These are phyloP conservation scores for Eutrema japonicum DNA, from an alignment of 345 rosid genomes.

Conservation along the genomic window DNA sequence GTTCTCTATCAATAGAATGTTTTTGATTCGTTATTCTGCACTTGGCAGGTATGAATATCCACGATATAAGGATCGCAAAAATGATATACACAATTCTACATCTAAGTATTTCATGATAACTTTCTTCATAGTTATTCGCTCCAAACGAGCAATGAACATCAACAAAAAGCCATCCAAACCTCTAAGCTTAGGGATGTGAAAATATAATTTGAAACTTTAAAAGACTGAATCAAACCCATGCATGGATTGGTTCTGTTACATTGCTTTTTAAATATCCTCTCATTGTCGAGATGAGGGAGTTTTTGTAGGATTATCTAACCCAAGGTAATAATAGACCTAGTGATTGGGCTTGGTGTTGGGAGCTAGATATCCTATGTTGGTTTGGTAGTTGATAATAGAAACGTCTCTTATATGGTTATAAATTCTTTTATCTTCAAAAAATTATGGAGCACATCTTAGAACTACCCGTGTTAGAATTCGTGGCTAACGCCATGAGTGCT, in stretches of 20 bases:
- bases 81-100: conserved; percentile 6
- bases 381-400: background rate
- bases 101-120: background rate
- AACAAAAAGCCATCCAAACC: background rate
- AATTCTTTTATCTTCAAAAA: too few relatives aligned
- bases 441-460: too few relatives aligned
- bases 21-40: conserved; percentile 30
- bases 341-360: background rate
- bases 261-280: too few relatives aligned
- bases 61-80: conserved; percentile 6
- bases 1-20: conserved; percentile 14
- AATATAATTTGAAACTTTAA: background rate
- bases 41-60: conserved; percentile 8
- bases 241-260: background rate
- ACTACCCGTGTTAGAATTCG: too few relatives aligned
- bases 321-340: background rate
- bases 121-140: background rate
- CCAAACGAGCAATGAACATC: background rate
- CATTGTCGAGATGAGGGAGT: too few relatives aligned
- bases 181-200: background rate
- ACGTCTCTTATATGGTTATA: background rate
- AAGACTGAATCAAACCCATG: background rate
- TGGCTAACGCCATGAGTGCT: background rate
- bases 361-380: background rate
- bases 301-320: background rate